These are phyloP conservation scores for Cucumis cinereus DNA, from an alignment of 306 rosid genomes.

Conservation along the genomic window DNA sequence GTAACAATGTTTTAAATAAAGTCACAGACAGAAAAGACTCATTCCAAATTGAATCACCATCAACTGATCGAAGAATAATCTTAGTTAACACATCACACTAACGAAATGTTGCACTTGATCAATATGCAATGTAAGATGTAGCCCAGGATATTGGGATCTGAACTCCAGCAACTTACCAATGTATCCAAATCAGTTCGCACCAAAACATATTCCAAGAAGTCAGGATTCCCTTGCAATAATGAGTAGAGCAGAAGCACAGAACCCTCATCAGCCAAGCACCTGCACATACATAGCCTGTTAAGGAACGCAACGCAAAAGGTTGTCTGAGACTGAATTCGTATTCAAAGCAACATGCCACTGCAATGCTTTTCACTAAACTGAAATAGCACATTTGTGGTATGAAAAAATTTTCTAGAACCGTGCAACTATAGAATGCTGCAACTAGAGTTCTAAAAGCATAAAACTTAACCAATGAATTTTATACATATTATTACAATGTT, in stretches of 20 bases:
- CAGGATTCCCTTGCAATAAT: slow-evolving; percentile 84
- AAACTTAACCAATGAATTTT: not conserved
- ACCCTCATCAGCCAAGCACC: slow-evolving; percentile 88
- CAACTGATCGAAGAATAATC: not conserved
- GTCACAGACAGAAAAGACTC: not conserved
- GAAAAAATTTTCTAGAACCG: not conserved
- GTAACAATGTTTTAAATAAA: not conserved
- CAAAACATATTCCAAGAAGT: slow-evolving; percentile 88
- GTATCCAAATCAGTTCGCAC: slow-evolving; percentile 99
- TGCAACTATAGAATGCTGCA: not conserved
- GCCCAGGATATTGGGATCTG: slow-evolving; percentile 8
- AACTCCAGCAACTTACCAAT: slow-evolving; percentile 51
- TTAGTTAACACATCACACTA: not conserved
- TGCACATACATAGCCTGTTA: slow-evolving; percentile 23
- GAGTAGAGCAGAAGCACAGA: slow-evolving; percentile 91
- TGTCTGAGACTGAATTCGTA: not conserved
- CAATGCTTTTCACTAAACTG: not conserved
- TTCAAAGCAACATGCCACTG: not conserved
- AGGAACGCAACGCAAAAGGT: not conserved
- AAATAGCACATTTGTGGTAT: not conserved
- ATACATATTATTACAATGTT: not conserved
- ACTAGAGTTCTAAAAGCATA: not conserved
- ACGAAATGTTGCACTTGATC: not conserved
- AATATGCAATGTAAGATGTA: not conserved
- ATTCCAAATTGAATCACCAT: not conserved